Evolutionary conservation across 164 flowering plant genomes (phyloP).

Genomic region (Sedum album): DNA sequence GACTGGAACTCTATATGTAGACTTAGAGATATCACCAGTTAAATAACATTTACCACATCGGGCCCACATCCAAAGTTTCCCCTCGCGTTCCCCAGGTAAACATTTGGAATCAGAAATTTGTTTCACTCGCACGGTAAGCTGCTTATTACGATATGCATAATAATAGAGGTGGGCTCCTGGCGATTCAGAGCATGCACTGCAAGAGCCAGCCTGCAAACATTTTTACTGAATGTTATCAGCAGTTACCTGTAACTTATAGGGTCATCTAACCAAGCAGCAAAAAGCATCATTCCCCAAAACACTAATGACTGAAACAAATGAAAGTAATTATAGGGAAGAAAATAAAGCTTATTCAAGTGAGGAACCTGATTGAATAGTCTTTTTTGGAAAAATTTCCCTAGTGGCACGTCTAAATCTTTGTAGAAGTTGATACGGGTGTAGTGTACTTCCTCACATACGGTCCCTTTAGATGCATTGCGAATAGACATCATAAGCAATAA

Average conservation of each 20-base stretch:
- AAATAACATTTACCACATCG: conserved; percentile 66
- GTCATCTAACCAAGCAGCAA: neutral
- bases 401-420: conserved; percentile 74
- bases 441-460: conserved; percentile 61
- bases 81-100: conserved; percentile 75
- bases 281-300: neutral
- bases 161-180: conserved; percentile 68
- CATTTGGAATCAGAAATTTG: conserved; percentile 27
- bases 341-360: neutral
- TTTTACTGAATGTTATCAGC: conserved; percentile 4
- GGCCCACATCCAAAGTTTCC: conserved; percentile 98
- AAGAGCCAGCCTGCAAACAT: conserved; percentile 43
- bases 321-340: neutral
- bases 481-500: conserved; percentile 75
- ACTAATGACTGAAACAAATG: neutral
- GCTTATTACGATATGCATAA: conserved; percentile 70
- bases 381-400: conserved; percentile 63
- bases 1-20: conserved; percentile 65
- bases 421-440: conserved; percentile 85
- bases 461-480: conserved; percentile 46
- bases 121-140: conserved; percentile 59
- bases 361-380: conserved; percentile 68
- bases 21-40: conserved; percentile 26
- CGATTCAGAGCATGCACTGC: conserved; percentile 51
- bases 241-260: neutral